A percentile compares a stretch with the other conserved stretches of the same genome.
Conservation (phyloP, 1,284 basidiomycete species). For the Thelephora terrestris region DNA sequence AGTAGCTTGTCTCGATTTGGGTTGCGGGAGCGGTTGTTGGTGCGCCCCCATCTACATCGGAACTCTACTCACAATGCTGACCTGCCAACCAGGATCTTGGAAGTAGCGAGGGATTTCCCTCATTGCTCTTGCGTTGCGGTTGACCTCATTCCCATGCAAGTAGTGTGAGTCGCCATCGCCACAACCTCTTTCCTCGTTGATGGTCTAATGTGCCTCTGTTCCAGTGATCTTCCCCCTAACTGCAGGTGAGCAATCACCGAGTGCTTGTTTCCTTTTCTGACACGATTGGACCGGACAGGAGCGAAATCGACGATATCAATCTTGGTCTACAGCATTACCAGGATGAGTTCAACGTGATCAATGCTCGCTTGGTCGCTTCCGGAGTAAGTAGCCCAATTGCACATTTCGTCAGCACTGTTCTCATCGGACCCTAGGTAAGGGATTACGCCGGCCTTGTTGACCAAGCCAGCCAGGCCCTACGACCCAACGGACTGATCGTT, state of each 20-base stretch:
- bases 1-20: conserved; percentile 63
- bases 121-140: conserved; percentile 59
- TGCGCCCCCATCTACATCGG: conserved; percentile 21
- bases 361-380: conserved; percentile 56
- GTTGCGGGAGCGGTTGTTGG: conserved; percentile 72
- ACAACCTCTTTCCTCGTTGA: neutral
- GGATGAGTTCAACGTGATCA: conserved; percentile 64
- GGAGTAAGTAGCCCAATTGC: conserved; percentile 40
- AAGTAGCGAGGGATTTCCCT: conserved; percentile 63
- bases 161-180: conserved; percentile 33
- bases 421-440: conserved; percentile 38
- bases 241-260: conserved; percentile 38
- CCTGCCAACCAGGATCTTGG: conserved; percentile 49
- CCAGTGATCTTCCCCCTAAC: conserved; percentile 55
- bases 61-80: conserved; percentile 1
- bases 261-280: conserved; percentile 4
- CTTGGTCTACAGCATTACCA: conserved; percentile 73
- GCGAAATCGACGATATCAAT: conserved; percentile 76
- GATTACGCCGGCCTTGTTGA: conserved; percentile 57
- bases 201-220: conserved; percentile 5
- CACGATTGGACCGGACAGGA: conserved; percentile 38
- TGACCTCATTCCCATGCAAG: conserved; percentile 69
- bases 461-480: conserved; percentile 54
- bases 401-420: conserved; percentile 9
- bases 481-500: conserved; percentile 58